These are phyloP conservation scores for Nannizzia gypsea DNA, from an alignment of 2,329 filamentous ascomycete species.

Conservation along the genomic window DNA sequence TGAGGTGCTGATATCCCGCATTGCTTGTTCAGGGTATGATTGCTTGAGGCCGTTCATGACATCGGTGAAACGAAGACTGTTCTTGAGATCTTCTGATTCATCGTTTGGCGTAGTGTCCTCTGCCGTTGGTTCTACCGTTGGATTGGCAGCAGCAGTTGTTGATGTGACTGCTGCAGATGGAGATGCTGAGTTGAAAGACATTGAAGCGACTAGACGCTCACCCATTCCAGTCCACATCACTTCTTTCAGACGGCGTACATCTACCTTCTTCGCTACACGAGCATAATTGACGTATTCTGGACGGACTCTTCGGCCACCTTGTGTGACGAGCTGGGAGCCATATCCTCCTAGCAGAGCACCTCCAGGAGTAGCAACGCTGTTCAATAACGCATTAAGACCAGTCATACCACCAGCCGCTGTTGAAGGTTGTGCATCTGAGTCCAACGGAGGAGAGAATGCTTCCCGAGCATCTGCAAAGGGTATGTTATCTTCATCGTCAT, in stretches of 20 bases:
- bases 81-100: constrained; percentile 26
- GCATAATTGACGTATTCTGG: constrained; percentile 58
- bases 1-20: constrained; percentile 90
- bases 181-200: constrained; percentile 19
- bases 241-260: constrained; percentile 52
- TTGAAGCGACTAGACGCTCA: constrained; percentile 29
- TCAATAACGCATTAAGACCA: constrained; percentile 29
- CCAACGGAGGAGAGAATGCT: constrained; percentile 33
- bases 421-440: constrained; percentile 23
- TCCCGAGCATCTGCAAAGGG: constrained; percentile 40
- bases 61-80: constrained; percentile 67
- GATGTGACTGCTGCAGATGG: constrained; percentile 11
- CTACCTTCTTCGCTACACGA: constrained; percentile 54
- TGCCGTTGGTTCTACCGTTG: background rate
- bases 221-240: constrained; percentile 55
- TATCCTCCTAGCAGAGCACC: constrained; percentile 43
- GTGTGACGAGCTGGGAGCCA: constrained; percentile 51
- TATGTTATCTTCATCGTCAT: constrained; percentile 38
- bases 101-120: constrained; percentile 21
- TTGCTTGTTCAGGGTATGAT: constrained; percentile 73
- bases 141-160: background rate
- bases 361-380: constrained; percentile 29
- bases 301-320: constrained; percentile 45
- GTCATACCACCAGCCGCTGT: constrained; percentile 25
- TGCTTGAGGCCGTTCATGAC: constrained; percentile 81